These are phyloP conservation scores for Penicillium arizonense DNA, from an alignment of 495 filamentous ascomycete genomes.

Conservation along the genomic window DNA sequence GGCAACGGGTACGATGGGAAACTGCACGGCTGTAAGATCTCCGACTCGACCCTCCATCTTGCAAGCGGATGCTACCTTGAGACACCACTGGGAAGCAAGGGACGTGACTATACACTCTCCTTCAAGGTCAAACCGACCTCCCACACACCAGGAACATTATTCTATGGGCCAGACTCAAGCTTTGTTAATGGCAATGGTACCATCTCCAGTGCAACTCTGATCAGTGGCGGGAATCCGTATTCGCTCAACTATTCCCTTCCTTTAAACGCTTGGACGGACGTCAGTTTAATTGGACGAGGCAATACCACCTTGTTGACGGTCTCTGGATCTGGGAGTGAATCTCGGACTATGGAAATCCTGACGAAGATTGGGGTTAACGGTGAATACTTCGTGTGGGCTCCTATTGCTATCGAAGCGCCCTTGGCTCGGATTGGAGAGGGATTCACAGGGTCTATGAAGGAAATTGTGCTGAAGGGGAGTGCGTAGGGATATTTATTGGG, in stretches of 20 bases:
- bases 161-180: conserved; percentile 44
- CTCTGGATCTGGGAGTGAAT: conserved; percentile 4
- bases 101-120: conserved; percentile 48
- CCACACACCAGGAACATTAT: conserved; percentile 26
- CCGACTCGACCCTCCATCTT: conserved; percentile 24
- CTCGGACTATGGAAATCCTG: conserved; percentile 36
- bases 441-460: conserved; percentile 23
- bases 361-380: conserved; percentile 44
- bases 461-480: conserved; percentile 12
- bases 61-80: conserved; percentile 30
- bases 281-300: conserved; percentile 38
- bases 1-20: conserved; percentile 45
- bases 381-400: conserved; percentile 37
- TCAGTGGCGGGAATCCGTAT: conserved; percentile 47
- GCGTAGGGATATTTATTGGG: not conserved
- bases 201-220: conserved; percentile 40
- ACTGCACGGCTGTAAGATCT: conserved; percentile 28
- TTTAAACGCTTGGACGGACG: conserved; percentile 35
- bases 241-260: conserved; percentile 43
- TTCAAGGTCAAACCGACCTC: conserved; percentile 35
- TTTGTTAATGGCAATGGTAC: conserved; percentile 36
- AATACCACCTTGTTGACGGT: conserved; percentile 40
- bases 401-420: conserved; percentile 51
- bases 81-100: conserved; percentile 46
- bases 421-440: conserved; percentile 39